A percentile compares a stretch with the other conserved stretches of the same genome.
Conservation (phyloP, 768 basidiomycete genomes). For the Podaxis sp. region DNA sequence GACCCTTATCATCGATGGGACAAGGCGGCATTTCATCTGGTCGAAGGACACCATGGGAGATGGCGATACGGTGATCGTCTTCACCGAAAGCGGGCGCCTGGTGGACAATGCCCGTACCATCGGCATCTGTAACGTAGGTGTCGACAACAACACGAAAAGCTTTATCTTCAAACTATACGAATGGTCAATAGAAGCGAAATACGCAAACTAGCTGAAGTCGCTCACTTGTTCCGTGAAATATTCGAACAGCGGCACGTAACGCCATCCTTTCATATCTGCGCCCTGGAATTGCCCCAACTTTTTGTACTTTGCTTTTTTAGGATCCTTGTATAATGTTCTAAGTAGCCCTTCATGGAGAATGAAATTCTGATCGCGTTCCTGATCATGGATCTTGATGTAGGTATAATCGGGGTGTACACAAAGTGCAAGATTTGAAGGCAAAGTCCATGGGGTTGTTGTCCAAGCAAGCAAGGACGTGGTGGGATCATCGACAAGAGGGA, state of each 20-base stretch:
- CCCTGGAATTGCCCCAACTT: slow-evolving; percentile 88
- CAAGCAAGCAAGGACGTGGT: slow-evolving; percentile 89
- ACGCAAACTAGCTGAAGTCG: neutral
- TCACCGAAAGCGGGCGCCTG: slow-evolving; percentile 99
- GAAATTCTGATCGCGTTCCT: slow-evolving; percentile 82
- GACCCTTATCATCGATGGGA: slow-evolving; percentile 88
- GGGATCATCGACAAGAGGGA: slow-evolving; percentile 92
- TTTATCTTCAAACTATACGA: slow-evolving; percentile 79
- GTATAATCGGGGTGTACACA: slow-evolving; percentile 96
- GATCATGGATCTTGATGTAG: slow-evolving; percentile 96
- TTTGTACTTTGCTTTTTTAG: slow-evolving; percentile 95
- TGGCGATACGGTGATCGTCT: slow-evolving; percentile 94
- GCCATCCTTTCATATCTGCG: slow-evolving; percentile 92
- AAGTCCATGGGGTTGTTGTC: slow-evolving; percentile 99
- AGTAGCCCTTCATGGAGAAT: slow-evolving; percentile 90
- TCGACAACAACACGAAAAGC: slow-evolving; percentile 90
- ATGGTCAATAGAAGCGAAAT: neutral
- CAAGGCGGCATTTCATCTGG: slow-evolving; percentile 95
- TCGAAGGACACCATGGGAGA: slow-evolving; percentile 79
- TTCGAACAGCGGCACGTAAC: slow-evolving; percentile 92
- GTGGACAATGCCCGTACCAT: slow-evolving; percentile 98
- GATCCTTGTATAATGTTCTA: slow-evolving; percentile 89
- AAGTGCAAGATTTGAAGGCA: slow-evolving; percentile 92
- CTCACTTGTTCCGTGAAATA: slow-evolving; percentile 92
- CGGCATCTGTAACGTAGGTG: slow-evolving; percentile 88